Evolutionary conservation across 306 rosid genomes (phyloP).

Genomic region (Citrullus amarus): DNA sequence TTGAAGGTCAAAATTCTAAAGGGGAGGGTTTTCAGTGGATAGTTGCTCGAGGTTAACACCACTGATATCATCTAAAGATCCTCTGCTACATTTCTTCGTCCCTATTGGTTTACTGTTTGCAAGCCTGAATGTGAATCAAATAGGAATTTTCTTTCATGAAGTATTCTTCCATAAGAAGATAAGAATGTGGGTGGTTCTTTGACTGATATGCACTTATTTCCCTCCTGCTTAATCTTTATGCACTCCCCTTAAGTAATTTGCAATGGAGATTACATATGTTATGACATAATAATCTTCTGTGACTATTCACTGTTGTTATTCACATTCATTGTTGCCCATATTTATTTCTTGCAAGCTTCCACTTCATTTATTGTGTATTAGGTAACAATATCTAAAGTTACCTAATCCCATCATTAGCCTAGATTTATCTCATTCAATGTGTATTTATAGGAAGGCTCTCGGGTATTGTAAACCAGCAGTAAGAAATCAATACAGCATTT

Average conservation of each 20-base stretch:
- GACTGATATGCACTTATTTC: neutral
- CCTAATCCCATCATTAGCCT: no score
- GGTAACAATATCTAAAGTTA: no score
- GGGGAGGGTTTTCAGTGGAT: neutral
- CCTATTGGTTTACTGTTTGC: neutral
- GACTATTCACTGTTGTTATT: no score
- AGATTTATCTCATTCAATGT: no score
- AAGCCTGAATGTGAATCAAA: neutral
- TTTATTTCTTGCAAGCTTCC: no score
- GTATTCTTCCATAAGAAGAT: neutral
- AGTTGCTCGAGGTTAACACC: neutral
- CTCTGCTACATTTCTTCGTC: neutral
- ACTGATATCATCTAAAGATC: neutral
- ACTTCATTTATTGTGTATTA: no score
- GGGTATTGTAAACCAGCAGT: no score
- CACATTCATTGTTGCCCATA: no score
- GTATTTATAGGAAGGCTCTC: no score
- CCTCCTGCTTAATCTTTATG: neutral
- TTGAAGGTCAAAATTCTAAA: neutral
- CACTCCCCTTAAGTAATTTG: neutral
- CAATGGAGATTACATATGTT: neutral
- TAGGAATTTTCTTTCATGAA: neutral
- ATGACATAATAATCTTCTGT: no score
- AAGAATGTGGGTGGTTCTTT: neutral
- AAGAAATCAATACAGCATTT: no score